Conservation (phyloP, 306 rosid genomes). For the Sicyos baderoa region DNA sequence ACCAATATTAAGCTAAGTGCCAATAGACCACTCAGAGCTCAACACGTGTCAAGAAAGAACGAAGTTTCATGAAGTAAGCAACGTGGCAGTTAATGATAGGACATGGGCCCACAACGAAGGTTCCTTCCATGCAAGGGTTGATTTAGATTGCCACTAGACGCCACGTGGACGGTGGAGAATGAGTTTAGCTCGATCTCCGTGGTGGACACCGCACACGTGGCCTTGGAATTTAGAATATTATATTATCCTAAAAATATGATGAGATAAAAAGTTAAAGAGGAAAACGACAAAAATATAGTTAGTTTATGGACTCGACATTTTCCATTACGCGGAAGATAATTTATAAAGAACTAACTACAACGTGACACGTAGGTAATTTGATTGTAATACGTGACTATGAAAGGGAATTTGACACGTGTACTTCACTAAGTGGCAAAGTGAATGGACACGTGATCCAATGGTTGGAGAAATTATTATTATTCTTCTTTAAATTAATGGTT, state of each 20-base stretch:
- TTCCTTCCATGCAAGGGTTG: conserved; percentile 38
- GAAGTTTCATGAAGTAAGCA: neutral
- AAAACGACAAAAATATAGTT: conserved; percentile 13
- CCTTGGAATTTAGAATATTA: neutral
- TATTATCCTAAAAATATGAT: neutral
- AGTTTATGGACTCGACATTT: neutral
- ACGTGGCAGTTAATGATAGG: conserved; percentile 26
- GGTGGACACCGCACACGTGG: conserved; percentile 29
- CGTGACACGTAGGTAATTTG: neutral
- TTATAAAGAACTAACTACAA: neutral
- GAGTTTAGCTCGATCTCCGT: conserved; percentile 8
- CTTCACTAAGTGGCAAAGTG: conserved; percentile 1
- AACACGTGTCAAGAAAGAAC: conserved; percentile 29
- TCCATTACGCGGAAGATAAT: neutral
- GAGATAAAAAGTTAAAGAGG: neutral
- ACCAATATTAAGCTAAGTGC: neutral
- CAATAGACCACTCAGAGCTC: conserved; percentile 15
- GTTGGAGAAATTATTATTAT: neutral
- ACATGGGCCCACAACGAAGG: conserved; percentile 9
- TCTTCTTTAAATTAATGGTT: neutral
- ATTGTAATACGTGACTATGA: neutral
- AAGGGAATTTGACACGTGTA: neutral
- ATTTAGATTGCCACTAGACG: conserved; percentile 12
- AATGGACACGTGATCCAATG: neutral
- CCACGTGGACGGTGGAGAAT: conserved; percentile 42